Evolutionary conservation across 371 early-diverging fungal genomes (phyloP).

Genomic region (Nematocida sp.): DNA sequence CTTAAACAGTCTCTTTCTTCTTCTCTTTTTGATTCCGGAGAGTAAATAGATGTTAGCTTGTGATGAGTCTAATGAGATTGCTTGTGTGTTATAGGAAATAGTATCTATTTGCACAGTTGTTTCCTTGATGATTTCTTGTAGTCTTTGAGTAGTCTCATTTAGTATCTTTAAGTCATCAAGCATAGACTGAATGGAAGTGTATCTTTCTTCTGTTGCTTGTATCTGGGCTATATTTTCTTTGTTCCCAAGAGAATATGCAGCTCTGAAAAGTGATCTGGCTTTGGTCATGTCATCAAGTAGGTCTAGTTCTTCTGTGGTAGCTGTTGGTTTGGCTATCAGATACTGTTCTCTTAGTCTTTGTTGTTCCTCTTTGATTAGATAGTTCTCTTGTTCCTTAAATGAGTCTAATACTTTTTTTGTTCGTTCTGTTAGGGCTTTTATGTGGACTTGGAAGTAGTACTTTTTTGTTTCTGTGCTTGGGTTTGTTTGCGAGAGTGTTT

Average conservation of each 20-base stretch:
- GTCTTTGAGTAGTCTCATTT: constrained; percentile 43
- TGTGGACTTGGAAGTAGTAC: constrained; percentile 5
- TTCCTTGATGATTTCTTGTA: constrained; percentile 46
- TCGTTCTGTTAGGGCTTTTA: constrained; percentile 25
- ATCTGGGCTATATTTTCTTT: constrained; percentile 49
- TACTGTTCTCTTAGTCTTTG: constrained; percentile 53
- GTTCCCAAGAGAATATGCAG: constrained; percentile 57
- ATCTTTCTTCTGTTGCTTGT: constrained; percentile 52
- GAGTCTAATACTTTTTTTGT: constrained; percentile 12
- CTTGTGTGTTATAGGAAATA: constrained; percentile 24
- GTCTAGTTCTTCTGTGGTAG: constrained; percentile 58
- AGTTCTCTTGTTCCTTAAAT: constrained; percentile 46
- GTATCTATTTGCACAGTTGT: constrained; percentile 38
- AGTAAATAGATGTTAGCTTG: constrained; percentile 54
- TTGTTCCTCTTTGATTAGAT: constrained; percentile 50
- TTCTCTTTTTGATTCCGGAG: constrained; percentile 51
- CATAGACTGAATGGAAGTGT: constrained; percentile 55
- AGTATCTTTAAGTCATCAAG: constrained; percentile 50
- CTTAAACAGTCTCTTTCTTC: constrained; percentile 49
- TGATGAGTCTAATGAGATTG: constrained; percentile 39
- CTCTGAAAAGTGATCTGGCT: constrained; percentile 39
- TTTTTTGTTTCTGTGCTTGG: not conserved
- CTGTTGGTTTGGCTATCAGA: constrained; percentile 62
- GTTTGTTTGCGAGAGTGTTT: not conserved
- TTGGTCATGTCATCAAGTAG: constrained; percentile 30